Conservation (phyloP, 176 grass and related monocot species). For the Zoysia pacifica region DNA sequence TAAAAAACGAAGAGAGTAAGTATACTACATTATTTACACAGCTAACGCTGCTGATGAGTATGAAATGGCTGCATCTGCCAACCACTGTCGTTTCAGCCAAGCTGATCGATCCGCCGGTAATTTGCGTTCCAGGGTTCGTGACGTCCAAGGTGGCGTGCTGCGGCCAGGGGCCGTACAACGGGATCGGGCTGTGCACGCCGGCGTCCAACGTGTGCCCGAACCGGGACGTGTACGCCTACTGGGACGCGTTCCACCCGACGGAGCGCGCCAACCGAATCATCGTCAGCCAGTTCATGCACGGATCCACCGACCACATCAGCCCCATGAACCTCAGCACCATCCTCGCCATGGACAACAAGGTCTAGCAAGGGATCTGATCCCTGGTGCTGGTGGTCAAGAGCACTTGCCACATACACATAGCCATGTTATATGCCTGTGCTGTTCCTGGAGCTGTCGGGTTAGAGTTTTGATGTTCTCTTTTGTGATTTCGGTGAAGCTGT, state of each 20-base stretch:
- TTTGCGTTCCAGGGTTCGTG: constrained; percentile 56
- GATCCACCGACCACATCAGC: constrained; percentile 75
- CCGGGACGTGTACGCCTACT: constrained; percentile 74
- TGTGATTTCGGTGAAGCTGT: background rate
- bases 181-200: constrained; percentile 72
- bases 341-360: constrained; percentile 70
- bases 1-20: too few species aligned
- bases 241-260: constrained; percentile 86
- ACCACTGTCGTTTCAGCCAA: background rate
- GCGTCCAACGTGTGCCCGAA: constrained; percentile 81
- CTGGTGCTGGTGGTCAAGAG: background rate
- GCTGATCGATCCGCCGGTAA: background rate
- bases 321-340: constrained; percentile 98
- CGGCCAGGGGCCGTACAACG: constrained; percentile 92
- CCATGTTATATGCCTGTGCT: background rate
- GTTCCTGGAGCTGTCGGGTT: constrained; percentile 7
- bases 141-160: constrained; percentile 90
- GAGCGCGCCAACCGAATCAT: constrained; percentile 92
- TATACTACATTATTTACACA: background rate
- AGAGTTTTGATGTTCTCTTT: constrained; percentile 16
- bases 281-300: constrained; percentile 78
- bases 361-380: background rate
- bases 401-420: background rate
- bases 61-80: background rate
- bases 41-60: background rate